phyloP scores from a whole-genome alignment of 2,329 filamentous ascomycete genomes.

The Hirsutella thompsonii region DNA sequence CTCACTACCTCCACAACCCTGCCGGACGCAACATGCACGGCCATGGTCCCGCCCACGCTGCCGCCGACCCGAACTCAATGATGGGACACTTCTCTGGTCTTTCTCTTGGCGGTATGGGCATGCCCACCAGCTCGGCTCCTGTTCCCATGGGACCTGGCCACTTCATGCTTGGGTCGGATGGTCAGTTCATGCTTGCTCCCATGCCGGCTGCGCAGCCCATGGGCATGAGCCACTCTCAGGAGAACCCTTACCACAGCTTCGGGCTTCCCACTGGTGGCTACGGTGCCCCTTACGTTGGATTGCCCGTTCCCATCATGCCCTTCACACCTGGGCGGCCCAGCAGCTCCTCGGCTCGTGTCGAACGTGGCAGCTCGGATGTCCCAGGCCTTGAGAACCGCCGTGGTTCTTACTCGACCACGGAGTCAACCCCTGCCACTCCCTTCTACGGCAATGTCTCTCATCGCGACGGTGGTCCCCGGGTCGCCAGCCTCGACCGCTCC shows the following conservation, averaged over 20 bases:
- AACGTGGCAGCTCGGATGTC: conserved; percentile 38
- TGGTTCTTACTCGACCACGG: conserved; percentile 55
- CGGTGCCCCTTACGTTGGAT: conserved; percentile 21
- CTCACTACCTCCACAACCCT: conserved; percentile 18
- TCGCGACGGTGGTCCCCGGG: conserved; percentile 45
- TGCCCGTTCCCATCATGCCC: conserved; percentile 29
- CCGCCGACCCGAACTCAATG: conserved; percentile 16
- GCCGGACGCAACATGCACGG: conserved; percentile 15
- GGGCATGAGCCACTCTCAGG: conserved; percentile 19
- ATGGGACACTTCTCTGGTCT: conserved; percentile 24
- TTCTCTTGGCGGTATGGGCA: conserved; percentile 21
- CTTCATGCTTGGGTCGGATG: conserved; percentile 25
- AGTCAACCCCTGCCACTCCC: conserved; percentile 53
- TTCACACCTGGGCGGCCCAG: conserved; percentile 39
- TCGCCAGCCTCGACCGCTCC: conserved; percentile 47
- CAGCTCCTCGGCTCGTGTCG: conserved; percentile 30
- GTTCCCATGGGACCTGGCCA: conserved; percentile 20
- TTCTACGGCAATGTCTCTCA: conserved; percentile 47
- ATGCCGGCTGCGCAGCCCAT: conserved; percentile 21
- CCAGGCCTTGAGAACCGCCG: conserved; percentile 53
- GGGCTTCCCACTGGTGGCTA: conserved; percentile 19
- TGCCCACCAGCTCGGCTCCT: conserved; percentile 15
- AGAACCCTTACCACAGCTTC: conserved; percentile 20
- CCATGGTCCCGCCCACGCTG: conserved; percentile 15
- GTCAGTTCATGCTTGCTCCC: conserved; percentile 23